Base-by-base conservation (phyloP, 352 stramenopile species). In the Pythium aristosporum region DNA sequence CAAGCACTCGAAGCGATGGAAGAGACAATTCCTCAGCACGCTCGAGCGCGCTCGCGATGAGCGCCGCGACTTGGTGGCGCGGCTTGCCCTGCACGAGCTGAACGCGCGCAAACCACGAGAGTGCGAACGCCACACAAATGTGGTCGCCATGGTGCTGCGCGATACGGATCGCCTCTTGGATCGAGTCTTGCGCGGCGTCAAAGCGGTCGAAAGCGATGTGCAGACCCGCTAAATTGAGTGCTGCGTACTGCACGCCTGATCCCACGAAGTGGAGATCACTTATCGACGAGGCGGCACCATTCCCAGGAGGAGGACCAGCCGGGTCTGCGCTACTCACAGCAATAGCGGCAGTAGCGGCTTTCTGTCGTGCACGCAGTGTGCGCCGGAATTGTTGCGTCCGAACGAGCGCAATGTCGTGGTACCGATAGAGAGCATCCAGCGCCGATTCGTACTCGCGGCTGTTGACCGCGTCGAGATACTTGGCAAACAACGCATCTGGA, bases 91-190 rank as follows among this genome's bases (percentile, higher is more conserved):
- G 70, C 32, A 79, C 75, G 53, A 82, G 74, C 36, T 87, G 78
- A n/a, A 91, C 73, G 2, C 79, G 75, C 55, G 92, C 76, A 41
- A 96, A 77, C 91, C 92, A 98, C 23, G 82, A 86, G 3, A 98
- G 75, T 37, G 93, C 89, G 73, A 98, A 98, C 4, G 87, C 89
- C 18, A 98, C 92, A 61, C 92, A 98, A 2, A 96, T 77, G 55
- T 94, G 82, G 73, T 98, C 93, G 28, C 89, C 88, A 48, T 96
- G 85, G 62, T 98, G 89, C 60, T 98, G 93, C 8, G 91, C 91
- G 18, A 98, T 88, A 18, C 90, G 82, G 44, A 98, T 92, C 3
- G 92, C 88, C 72, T 98, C 95, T 57, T 98, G 82, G 12, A 96
- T 92, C 30, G 85, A 93, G 69, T 96, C 82, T 51, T 91, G 73